These are phyloP conservation scores for Perkinsus chesapeaki DNA, from an alignment of 169 alveolate genomes.

Conservation along the genomic window DNA sequence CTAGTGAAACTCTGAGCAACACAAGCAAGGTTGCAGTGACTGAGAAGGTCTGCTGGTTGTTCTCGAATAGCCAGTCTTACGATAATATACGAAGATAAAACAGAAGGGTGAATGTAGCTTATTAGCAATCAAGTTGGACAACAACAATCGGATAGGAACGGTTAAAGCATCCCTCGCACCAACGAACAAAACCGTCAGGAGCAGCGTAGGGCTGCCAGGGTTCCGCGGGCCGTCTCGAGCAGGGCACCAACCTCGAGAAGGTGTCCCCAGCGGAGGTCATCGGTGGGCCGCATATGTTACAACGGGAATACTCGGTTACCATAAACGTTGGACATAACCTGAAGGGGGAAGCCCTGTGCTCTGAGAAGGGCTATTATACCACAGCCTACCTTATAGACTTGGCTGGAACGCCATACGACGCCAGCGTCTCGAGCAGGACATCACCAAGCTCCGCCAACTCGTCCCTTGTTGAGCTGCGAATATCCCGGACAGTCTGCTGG, in stretches of 20 bases:
- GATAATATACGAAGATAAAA: neutral
- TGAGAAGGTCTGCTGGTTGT: neutral
- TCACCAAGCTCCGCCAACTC: neutral
- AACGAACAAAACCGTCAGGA: neutral
- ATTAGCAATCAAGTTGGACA: neutral
- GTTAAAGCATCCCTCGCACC: neutral
- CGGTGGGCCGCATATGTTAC: neutral
- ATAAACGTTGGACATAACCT: neutral
- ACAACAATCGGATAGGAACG: constrained; percentile 4
- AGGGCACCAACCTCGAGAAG: neutral
- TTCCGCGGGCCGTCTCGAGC: neutral
- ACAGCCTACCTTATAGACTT: neutral
- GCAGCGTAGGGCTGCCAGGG: neutral
- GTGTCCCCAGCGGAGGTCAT: neutral
- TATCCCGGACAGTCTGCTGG: neutral
- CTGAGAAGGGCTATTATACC: neutral
- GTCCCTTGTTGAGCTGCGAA: neutral
- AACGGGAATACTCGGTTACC: neutral
- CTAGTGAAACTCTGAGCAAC: too few species aligned
- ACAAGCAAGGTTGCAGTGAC: too few species aligned
- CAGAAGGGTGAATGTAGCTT: neutral
- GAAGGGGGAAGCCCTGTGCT: neutral
- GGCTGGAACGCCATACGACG: neutral
- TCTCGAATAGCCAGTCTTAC: neutral
- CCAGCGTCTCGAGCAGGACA: neutral